Base-by-base conservation (phyloP, 2,329 filamentous ascomycete species). In the Aspergillus candidus region DNA sequence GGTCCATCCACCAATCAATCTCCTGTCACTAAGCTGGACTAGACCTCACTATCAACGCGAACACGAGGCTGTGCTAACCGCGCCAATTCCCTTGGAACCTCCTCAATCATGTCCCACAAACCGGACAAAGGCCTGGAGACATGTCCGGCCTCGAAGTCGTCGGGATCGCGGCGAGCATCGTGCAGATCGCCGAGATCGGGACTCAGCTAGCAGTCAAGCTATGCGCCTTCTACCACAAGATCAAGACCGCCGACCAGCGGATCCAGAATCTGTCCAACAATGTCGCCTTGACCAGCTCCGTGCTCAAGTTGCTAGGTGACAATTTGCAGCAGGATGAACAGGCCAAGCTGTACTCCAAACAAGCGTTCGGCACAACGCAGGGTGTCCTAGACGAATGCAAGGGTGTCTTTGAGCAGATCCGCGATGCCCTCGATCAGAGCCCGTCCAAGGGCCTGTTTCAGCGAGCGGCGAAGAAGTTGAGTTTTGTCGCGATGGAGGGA, bases 161-260 rank as follows among this genome's bases (percentile, higher is more conserved):
- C 12, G 61, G 58, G 8, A 34, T 64, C 6, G 54, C 52, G 12
- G 59, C 57, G 18, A 58, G 52, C 14, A 60, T 62, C 17, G 22
- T 62, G 18, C 60, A 65, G 35, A 50, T 65, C 30, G 61, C 63
- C 6, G 61, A 65, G n/a, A 32, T 61, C 2, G 61, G 59, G 6
- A 48, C 50, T 11, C 53, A 53, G n/a, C 47, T 66, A 4, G 58
- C 57, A 1, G 45, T 64, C 34, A 59, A 57, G 22, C 54, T 66
- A 10, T 66, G 53, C 46, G 55, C 56, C 11, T 60, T 63, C 48
- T 51, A 49, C 30, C 53, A 58, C 30, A 55, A 53, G 10, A 44
- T 61, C 37, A 59, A 58, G 44, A 41, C 43, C 34, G 58, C 58
- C 7, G 51, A 61, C 27, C 8, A 49, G 40, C 35, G 41, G 18